Evolutionary conservation across 192 early-diverging fungal genomes (phyloP).

Genomic region (Radiomyces spectabilis): DNA sequence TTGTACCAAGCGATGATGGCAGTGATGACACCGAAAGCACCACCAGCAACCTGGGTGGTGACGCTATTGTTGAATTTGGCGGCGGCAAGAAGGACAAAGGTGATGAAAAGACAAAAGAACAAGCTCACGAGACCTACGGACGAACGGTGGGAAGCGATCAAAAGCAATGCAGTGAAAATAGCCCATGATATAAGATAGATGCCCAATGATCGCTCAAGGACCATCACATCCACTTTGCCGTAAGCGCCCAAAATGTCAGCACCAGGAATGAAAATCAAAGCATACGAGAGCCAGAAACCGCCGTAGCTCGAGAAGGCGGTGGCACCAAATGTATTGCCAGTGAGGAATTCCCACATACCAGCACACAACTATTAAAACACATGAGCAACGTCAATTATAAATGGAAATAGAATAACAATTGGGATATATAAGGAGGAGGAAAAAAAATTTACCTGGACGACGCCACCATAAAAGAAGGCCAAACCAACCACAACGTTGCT

Average conservation of each 20-base stretch:
- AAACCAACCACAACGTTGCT: constrained; percentile 53
- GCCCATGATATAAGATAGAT: constrained; percentile 62
- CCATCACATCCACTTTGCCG: constrained; percentile 13
- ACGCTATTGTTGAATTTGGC: constrained; percentile 44
- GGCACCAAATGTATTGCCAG: constrained; percentile 77
- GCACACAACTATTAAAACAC: constrained; percentile 41
- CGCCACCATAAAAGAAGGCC: constrained; percentile 69
- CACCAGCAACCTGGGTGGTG: constrained; percentile 52
- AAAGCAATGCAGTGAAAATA: constrained; percentile 63
- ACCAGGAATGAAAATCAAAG: constrained; percentile 46
- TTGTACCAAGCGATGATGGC: constrained; percentile 73
- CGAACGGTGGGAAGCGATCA: constrained; percentile 56
- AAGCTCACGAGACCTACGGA: constrained; percentile 52
- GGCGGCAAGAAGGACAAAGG: constrained; percentile 62
- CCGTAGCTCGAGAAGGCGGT: constrained; percentile 69
- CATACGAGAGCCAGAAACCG: constrained; percentile 63
- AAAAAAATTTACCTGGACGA: constrained; percentile 45
- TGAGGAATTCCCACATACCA: constrained; percentile 80
- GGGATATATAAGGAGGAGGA: no score
- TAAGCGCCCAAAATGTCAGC: constrained; percentile 41
- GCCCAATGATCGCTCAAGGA: constrained; percentile 40
- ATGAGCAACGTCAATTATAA: neutral
- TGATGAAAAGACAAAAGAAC: constrained; percentile 61
- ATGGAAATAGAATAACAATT: constrained; percentile 1
- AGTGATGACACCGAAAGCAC: constrained; percentile 66